These are phyloP conservation scores for Cryphonectria nitschkei DNA, from an alignment of 2,329 filamentous ascomycete species.

Conservation along the genomic window DNA sequence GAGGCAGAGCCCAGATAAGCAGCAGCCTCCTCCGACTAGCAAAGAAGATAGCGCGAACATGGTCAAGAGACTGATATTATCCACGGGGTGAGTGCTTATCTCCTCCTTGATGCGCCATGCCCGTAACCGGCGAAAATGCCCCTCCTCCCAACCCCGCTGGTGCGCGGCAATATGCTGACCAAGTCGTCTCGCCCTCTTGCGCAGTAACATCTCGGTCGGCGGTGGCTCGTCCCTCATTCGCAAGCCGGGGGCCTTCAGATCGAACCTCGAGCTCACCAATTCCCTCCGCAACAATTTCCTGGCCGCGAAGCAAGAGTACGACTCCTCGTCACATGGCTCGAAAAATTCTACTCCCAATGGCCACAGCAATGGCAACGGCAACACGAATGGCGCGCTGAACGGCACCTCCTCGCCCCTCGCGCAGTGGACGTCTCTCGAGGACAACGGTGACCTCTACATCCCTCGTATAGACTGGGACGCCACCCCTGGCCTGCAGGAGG, in stretches of 20 bases:
- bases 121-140: slow-evolving; percentile 23
- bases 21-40: neutral
- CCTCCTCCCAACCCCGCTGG: neutral
- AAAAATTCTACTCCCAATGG: slow-evolving; percentile 29
- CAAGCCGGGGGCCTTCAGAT: slow-evolving; percentile 76
- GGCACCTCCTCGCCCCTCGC: slow-evolving; percentile 37
- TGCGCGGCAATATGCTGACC: neutral
- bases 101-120: neutral
- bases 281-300: slow-evolving; percentile 84
- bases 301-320: slow-evolving; percentile 69
- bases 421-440: slow-evolving; percentile 71
- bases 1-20: slow-evolving; percentile 10
- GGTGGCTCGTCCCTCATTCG: slow-evolving; percentile 84
- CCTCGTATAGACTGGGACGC: slow-evolving; percentile 75
- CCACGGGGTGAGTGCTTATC: slow-evolving; percentile 26
- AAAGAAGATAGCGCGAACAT: slow-evolving; percentile 15
- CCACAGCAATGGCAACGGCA: slow-evolving; percentile 32
- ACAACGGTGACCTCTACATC: slow-evolving; percentile 69
- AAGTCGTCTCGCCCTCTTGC: neutral
- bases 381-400: slow-evolving; percentile 19
- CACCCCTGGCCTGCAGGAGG: slow-evolving; percentile 72
- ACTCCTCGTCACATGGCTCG: slow-evolving; percentile 33
- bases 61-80: slow-evolving; percentile 28
- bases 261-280: slow-evolving; percentile 90
- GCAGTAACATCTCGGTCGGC: slow-evolving; percentile 80